These are phyloP conservation scores for Clavulina sp. DNA, from an alignment of 768 basidiomycete genomes.

Conservation along the genomic window DNA sequence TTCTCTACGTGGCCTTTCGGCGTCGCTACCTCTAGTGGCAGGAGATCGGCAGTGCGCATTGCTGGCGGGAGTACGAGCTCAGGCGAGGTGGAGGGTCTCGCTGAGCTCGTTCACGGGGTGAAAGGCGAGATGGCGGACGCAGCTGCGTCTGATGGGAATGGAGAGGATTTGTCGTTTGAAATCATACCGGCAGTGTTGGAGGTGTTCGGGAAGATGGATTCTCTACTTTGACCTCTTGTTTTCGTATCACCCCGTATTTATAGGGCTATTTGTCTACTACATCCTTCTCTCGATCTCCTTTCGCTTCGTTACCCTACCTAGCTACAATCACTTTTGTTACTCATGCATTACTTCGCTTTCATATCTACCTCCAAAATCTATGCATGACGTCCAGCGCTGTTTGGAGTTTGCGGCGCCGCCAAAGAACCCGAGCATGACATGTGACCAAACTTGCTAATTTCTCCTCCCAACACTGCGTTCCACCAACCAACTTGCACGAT, in stretches of 20 bases:
- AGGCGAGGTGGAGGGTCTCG: constrained; percentile 42
- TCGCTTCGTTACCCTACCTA: too few relatives aligned
- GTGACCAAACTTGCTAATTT: too few relatives aligned
- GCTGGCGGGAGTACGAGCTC: constrained; percentile 22
- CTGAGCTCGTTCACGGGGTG: constrained; percentile 59
- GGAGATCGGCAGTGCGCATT: constrained; percentile 22
- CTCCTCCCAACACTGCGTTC: too few relatives aligned
- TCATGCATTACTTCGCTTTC: too few relatives aligned
- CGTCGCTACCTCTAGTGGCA: constrained; percentile 11
- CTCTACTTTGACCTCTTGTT: constrained; percentile 34
- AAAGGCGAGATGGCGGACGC: constrained; percentile 44
- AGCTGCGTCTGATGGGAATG: constrained; percentile 22
- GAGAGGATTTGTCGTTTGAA: constrained; percentile 75
- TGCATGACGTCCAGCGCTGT: too few relatives aligned
- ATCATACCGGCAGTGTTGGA: constrained; percentile 83
- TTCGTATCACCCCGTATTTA: background rate
- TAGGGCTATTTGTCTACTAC: too few relatives aligned
- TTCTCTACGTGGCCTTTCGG: constrained; percentile 85
- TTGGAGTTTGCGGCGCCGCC: too few relatives aligned
- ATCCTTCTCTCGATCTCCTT: too few relatives aligned
- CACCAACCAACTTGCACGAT: too few relatives aligned
- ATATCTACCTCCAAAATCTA: too few relatives aligned
- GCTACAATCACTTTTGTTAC: too few relatives aligned
- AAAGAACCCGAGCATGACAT: too few relatives aligned
- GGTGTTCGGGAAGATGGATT: constrained; percentile 85